phyloP scores from a whole-genome alignment of 1,284 basidiomycete species.

The Omphalotus olearius region DNA sequence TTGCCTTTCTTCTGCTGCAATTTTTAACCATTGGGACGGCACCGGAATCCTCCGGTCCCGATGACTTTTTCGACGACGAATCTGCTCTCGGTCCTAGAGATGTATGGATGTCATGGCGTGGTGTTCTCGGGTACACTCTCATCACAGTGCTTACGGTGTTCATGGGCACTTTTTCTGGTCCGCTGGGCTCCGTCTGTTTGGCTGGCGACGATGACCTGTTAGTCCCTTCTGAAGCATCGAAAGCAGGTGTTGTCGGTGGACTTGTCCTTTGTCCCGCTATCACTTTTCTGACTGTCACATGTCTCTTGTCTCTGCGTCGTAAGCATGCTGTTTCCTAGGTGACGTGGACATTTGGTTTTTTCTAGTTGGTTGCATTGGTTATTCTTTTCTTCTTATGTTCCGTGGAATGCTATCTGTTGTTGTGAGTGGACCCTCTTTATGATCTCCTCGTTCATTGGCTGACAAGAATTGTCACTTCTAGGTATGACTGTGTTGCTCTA shows the following conservation, averaged over 20 bases:
- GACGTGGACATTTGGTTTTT: no score
- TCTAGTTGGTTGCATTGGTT: no score
- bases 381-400: no score
- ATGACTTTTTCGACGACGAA: slow-evolving; percentile 30
- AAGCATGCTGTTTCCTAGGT: no score
- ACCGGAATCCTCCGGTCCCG: slow-evolving; percentile 11
- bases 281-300: neutral
- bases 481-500: no score
- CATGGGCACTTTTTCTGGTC: slow-evolving; percentile 23
- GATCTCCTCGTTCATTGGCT: no score
- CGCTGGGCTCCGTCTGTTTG: slow-evolving; percentile 26
- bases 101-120: slow-evolving; percentile 8
- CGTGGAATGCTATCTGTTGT: no score
- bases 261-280: neutral
- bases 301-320: no score
- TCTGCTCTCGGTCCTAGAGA: slow-evolving; percentile 2
- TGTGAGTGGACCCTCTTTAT: no score
- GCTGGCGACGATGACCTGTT: slow-evolving; percentile 14
- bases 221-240: slow-evolving; percentile 20
- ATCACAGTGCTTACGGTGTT: slow-evolving; percentile 17
- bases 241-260: slow-evolving; percentile 25
- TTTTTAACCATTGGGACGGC: neutral
- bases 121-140: slow-evolving; percentile 17
- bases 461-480: no score
- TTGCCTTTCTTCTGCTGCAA: slow-evolving; percentile 24